These are phyloP conservation scores for Sapria himalayana DNA, from an alignment of 345 rosid genomes.

Conservation along the genomic window DNA sequence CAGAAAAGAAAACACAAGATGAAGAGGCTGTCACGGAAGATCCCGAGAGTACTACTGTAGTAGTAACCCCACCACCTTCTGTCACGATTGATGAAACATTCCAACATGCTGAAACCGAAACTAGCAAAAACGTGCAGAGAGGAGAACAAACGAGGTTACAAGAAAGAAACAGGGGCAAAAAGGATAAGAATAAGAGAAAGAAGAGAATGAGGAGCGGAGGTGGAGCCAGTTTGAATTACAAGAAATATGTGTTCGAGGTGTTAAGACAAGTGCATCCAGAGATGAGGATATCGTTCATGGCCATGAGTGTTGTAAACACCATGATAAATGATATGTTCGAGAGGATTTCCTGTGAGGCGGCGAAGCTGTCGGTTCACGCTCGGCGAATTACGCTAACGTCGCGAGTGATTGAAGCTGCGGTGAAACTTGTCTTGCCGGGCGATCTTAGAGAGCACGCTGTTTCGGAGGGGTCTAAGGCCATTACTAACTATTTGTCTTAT, in stretches of 20 bases:
- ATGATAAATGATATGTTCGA: constrained; percentile 59
- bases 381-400: constrained; percentile 29
- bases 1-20: constrained; percentile 2
- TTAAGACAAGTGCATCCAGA: constrained; percentile 61
- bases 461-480: constrained; percentile 58
- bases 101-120: background rate
- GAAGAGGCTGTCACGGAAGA: background rate
- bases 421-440: constrained; percentile 50
- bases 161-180: constrained; percentile 1
- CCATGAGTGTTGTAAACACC: constrained; percentile 43
- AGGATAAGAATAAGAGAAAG: constrained; percentile 8
- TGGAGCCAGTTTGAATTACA: constrained; percentile 19
- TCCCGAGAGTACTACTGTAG: too few species aligned
- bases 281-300: constrained; percentile 39
- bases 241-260: constrained; percentile 40
- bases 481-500: constrained; percentile 20
- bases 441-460: constrained; percentile 58
- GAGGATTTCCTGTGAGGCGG: constrained; percentile 45
- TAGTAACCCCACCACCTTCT: too few species aligned
- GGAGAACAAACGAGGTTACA: background rate
- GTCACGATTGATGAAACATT: background rate
- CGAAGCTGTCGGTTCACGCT: constrained; percentile 18
- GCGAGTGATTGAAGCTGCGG: constrained; percentile 52
- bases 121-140: background rate
- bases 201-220: constrained; percentile 5